Evolutionary conservation across 2,329 filamentous ascomycete species (phyloP).

Genomic region (Decorospora gaudefroyi): DNA sequence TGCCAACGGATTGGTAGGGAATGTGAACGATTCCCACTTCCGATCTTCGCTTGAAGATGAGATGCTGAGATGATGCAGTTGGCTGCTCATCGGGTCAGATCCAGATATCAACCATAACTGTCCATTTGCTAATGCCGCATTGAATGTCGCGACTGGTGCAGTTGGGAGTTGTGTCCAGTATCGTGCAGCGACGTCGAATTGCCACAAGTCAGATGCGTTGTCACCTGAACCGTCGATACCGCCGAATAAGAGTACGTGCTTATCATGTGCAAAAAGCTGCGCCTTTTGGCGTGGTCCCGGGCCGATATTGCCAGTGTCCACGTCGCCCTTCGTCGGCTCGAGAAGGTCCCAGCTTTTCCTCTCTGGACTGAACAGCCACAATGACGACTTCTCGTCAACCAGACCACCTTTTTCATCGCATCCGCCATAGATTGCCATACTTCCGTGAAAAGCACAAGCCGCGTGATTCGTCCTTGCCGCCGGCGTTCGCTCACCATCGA

Average conservation of each 20-base stretch:
- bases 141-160: conserved; percentile 38
- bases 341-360: conserved; percentile 36
- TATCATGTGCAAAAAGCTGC: conserved; percentile 29
- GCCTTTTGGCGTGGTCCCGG: conserved; percentile 30
- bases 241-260: conserved; percentile 33
- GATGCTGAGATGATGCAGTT: conserved; percentile 36
- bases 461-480: conserved; percentile 46
- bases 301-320: conserved; percentile 12
- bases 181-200: conserved; percentile 25
- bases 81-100: conserved; percentile 37
- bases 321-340: conserved; percentile 19
- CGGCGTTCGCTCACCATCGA: conserved; percentile 41
- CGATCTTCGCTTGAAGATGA: conserved; percentile 24
- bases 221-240: conserved; percentile 31
- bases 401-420: conserved; percentile 36
- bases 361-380: conserved; percentile 51
- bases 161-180: conserved; percentile 34
- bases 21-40: conserved; percentile 49
- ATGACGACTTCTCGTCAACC: conserved; percentile 42
- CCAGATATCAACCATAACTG: conserved; percentile 50
- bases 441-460: conserved; percentile 48
- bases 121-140: conserved; percentile 45
- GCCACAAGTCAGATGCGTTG: conserved; percentile 36
- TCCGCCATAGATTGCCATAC: conserved; percentile 50
- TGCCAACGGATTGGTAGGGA: conserved; percentile 51